Percentiles rank a stretch among this genome's conserved stretches.
phyloP scores from a whole-genome alignment of 768 basidiomycete genomes.

The Dioszegia crocea region DNA sequence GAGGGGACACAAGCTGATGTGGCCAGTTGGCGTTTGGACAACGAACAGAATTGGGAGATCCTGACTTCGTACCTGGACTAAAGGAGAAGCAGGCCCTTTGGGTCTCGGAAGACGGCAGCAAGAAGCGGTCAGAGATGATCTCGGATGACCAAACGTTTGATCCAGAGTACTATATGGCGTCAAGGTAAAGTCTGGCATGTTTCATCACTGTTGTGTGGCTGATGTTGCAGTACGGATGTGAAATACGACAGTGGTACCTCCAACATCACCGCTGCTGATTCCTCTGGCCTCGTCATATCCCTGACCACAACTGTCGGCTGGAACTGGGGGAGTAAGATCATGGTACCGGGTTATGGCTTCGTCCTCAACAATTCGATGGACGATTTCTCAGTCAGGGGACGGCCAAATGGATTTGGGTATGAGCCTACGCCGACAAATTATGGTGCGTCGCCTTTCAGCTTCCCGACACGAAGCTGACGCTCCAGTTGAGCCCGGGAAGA shows the following conservation, averaged over 20 bases:
- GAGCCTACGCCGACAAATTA: slow-evolving; percentile 33
- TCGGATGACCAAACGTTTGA: slow-evolving; percentile 29
- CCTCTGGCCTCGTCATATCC: slow-evolving; percentile 32
- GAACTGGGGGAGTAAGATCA: slow-evolving; percentile 36
- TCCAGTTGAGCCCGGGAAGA: slow-evolving; percentile 29
- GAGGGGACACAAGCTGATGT: slow-evolving; percentile 7
- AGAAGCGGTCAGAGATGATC: slow-evolving; percentile 20
- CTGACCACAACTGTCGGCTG: slow-evolving; percentile 41
- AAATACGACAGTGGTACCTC: slow-evolving; percentile 38
- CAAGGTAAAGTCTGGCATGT: slow-evolving; percentile 13
- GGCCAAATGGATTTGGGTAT: slow-evolving; percentile 35
- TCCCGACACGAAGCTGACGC: not conserved
- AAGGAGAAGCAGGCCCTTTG: slow-evolving; percentile 21
- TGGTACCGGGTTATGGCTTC: slow-evolving; percentile 36
- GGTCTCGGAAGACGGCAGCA: slow-evolving; percentile 17
- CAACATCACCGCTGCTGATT: slow-evolving; percentile 40
- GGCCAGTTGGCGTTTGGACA: slow-evolving; percentile 41
- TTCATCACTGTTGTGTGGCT: not conserved
- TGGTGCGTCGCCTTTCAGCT: slow-evolving; percentile 18
- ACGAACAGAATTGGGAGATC: slow-evolving; percentile 40
- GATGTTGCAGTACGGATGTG: slow-evolving; percentile 23
- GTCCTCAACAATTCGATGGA: slow-evolving; percentile 44
- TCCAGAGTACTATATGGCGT: slow-evolving; percentile 35
- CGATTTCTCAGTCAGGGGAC: slow-evolving; percentile 37
- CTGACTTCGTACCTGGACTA: slow-evolving; percentile 28